A percentile compares a stretch with the other conserved stretches of the same genome.
phyloP scores from a whole-genome alignment of 2,329 filamentous ascomycete genomes.

The Trichophyton benhamiae region DNA sequence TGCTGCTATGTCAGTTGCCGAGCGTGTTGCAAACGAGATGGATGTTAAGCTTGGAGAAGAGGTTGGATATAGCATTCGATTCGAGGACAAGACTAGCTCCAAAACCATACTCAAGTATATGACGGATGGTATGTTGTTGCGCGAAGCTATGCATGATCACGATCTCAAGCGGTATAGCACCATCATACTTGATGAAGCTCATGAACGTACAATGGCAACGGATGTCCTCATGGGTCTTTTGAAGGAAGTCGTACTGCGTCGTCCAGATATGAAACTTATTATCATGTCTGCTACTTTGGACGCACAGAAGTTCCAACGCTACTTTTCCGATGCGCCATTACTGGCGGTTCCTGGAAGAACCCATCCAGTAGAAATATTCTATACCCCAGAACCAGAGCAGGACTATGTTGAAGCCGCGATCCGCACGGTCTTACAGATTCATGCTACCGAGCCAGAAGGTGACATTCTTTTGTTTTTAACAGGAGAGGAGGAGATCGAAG shows the following conservation, averaged over 20 bases:
- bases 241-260: slow-evolving; percentile 72
- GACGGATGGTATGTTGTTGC: slow-evolving; percentile 96
- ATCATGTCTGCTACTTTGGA: slow-evolving; percentile 98
- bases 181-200: slow-evolving; percentile 96
- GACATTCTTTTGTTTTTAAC: slow-evolving; percentile 92
- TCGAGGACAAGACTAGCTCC: slow-evolving; percentile 82
- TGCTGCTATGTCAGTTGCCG: slow-evolving; percentile 94
- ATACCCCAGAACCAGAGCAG: slow-evolving; percentile 87
- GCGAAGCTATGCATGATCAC: slow-evolving; percentile 94
- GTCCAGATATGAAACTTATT: slow-evolving; percentile 90
- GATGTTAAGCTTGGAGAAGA: slow-evolving; percentile 86
- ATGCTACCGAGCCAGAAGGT: slow-evolving; percentile 81
- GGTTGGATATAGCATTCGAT: slow-evolving; percentile 97
- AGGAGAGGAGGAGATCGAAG: slow-evolving; percentile 97
- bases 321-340: slow-evolving; percentile 89
- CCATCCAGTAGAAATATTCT: slow-evolving; percentile 95
- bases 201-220: slow-evolving; percentile 92
- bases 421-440: slow-evolving; percentile 90
- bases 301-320: slow-evolving; percentile 93
- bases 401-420: slow-evolving; percentile 96
- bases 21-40: slow-evolving; percentile 95
- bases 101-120: slow-evolving; percentile 97
- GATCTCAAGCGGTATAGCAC: slow-evolving; percentile 86
- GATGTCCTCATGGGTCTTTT: slow-evolving; percentile 95
- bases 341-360: slow-evolving; percentile 91